These are phyloP conservation scores for Penicillium soppii DNA, from an alignment of 495 filamentous ascomycete species.

Conservation along the genomic window DNA sequence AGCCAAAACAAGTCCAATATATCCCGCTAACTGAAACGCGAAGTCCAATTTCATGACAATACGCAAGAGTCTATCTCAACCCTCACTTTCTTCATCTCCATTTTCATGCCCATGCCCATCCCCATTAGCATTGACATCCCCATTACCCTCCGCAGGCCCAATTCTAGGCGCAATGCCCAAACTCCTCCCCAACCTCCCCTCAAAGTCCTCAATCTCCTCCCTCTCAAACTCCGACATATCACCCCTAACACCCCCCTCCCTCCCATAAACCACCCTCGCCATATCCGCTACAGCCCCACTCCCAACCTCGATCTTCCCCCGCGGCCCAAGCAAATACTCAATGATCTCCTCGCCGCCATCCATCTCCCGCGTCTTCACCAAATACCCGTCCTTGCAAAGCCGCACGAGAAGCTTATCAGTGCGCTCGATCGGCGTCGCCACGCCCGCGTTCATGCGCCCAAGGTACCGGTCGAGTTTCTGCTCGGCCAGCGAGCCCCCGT, in stretches of 20 bases:
- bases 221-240: conserved; percentile 42
- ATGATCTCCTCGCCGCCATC: conserved; percentile 70
- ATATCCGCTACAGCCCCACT: conserved; percentile 68
- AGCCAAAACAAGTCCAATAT: no score
- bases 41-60: no score
- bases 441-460: conserved; percentile 69
- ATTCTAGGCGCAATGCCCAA: conserved; percentile 17
- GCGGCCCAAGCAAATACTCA: conserved; percentile 75
- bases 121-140: background rate
- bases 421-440: conserved; percentile 71
- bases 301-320: conserved; percentile 85
- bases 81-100: conserved; percentile 1
- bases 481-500: conserved; percentile 71
- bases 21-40: no score
- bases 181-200: conserved; percentile 31
- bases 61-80: no score
- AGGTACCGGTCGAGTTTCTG: conserved; percentile 72
- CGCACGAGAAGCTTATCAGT: conserved; percentile 73
- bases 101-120: background rate
- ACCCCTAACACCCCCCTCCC: conserved; percentile 27
- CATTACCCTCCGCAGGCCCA: conserved; percentile 4
- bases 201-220: conserved; percentile 29
- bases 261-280: conserved; percentile 59
- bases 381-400: conserved; percentile 79
- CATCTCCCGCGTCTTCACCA: conserved; percentile 68